These are phyloP conservation scores for Termitomyces sp. DNA, from an alignment of 768 basidiomycete species.

Conservation along the genomic window DNA sequence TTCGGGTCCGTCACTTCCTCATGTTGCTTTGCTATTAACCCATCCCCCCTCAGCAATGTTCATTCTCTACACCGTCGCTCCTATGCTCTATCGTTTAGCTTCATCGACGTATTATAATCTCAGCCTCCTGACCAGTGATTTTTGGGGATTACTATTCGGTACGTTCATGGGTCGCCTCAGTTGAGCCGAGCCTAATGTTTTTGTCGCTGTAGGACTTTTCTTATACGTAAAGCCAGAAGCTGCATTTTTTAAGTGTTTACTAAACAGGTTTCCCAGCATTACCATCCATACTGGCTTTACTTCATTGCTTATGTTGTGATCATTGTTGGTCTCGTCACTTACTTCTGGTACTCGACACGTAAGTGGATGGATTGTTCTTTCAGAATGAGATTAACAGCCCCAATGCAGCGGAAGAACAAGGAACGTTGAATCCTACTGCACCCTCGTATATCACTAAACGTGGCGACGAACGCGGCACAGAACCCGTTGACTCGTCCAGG, in stretches of 20 bases:
- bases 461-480: conserved; percentile 13
- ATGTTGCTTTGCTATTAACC: background rate
- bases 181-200: background rate
- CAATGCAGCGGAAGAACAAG: conserved; percentile 19
- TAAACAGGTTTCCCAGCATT: conserved; percentile 45
- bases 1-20: conserved; percentile 21
- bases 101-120: conserved; percentile 85
- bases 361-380: conserved; percentile 24
- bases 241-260: background rate
- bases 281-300: conserved; percentile 83
- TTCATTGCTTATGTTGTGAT: conserved; percentile 74
- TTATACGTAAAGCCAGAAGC: conserved; percentile 32
- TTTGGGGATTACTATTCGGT: conserved; percentile 81
- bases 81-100: conserved; percentile 79
- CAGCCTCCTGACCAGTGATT: conserved; percentile 82
- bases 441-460: conserved; percentile 17
- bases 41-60: conserved; percentile 55
- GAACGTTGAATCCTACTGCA: conserved; percentile 15
- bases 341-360: conserved; percentile 87
- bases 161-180: conserved; percentile 11
- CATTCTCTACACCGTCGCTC: conserved; percentile 80
- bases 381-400: background rate
- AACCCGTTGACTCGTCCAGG: background rate
- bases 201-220: conserved; percentile 32
- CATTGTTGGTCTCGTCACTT: conserved; percentile 66